Percentiles rank a stretch among this genome's conserved stretches.
Conservation (phyloP, 257 asterid species). For the Solanum arcanum region DNA sequence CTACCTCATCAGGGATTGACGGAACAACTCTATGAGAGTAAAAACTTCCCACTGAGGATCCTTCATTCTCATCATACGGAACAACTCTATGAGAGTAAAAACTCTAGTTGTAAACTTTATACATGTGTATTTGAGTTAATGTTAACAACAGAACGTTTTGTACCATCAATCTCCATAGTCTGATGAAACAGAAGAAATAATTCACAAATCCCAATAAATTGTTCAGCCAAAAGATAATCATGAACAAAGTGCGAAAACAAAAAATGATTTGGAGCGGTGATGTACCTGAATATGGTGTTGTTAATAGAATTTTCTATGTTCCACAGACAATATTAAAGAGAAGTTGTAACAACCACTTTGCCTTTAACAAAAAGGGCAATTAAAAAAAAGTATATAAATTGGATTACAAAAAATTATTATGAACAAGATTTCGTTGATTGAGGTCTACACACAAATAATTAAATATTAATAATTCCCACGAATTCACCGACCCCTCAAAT, state of each 20-base stretch:
- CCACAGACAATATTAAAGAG: background rate
- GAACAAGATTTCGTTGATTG: background rate
- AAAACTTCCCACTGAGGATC: slow-evolving; percentile 5
- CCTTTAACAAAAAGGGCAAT: too few relatives aligned
- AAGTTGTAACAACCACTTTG: background rate
- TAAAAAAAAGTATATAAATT: background rate
- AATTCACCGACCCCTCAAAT: background rate
- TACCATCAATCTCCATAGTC: background rate
- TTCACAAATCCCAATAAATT: background rate
- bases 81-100: slow-evolving; percentile 3
- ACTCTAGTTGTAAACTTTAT: background rate
- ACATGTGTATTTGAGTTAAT: background rate
- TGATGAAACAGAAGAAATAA: background rate
- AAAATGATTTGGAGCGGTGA: background rate
- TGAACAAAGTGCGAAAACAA: background rate
- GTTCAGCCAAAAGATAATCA: background rate
- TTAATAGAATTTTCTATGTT: background rate
- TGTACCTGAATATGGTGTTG: background rate
- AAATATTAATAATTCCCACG: background rate
- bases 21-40: slow-evolving; percentile 4
- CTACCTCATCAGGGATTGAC: slow-evolving; percentile 5
- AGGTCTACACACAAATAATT: background rate
- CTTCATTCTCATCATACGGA: slow-evolving; percentile 9
- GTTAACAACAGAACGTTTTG: background rate
- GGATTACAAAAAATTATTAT: background rate